phyloP scores from a whole-genome alignment of 306 rosid species.

The Parietaria judaica region DNA sequence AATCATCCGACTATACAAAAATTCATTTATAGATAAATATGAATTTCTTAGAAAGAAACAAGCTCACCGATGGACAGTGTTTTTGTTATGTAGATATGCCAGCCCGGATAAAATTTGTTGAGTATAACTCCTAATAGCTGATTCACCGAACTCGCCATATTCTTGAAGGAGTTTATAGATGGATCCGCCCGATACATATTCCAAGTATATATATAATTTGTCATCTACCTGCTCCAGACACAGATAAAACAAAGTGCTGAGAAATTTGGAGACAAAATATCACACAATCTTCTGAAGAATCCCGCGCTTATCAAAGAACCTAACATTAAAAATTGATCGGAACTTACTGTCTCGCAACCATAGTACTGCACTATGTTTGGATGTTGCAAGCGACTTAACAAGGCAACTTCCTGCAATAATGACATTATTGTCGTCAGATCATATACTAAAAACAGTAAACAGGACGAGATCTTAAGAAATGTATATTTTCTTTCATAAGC shows the following conservation, averaged over 20 bases:
- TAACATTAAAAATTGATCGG: neutral
- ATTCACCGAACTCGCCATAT: slow-evolving; percentile 38
- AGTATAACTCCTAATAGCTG: slow-evolving; percentile 42
- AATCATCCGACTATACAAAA: slow-evolving; percentile 4
- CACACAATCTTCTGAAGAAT: no score
- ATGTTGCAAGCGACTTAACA: slow-evolving; percentile 80
- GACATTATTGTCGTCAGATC: slow-evolving; percentile 8
- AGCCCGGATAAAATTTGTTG: slow-evolving; percentile 74
- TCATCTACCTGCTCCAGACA: slow-evolving; percentile 36
- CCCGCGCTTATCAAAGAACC: no score
- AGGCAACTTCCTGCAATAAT: slow-evolving; percentile 68
- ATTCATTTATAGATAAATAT: neutral
- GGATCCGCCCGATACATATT: slow-evolving; percentile 97
- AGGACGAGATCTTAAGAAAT: neutral
- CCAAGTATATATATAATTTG: slow-evolving; percentile 38
- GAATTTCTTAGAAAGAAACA: slow-evolving; percentile 4
- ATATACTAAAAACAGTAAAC: neutral
- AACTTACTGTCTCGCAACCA: slow-evolving; percentile 74
- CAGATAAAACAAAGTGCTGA: neutral
- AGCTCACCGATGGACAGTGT: slow-evolving; percentile 81
- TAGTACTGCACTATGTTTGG: slow-evolving; percentile 91
- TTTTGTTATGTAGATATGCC: slow-evolving; percentile 78
- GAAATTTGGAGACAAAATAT: no score
- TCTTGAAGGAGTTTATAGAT: slow-evolving; percentile 50
- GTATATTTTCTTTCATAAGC: neutral